These are phyloP conservation scores for Colletotrichum sp. DNA, from an alignment of 2,329 filamentous ascomycete species.

Conservation along the genomic window DNA sequence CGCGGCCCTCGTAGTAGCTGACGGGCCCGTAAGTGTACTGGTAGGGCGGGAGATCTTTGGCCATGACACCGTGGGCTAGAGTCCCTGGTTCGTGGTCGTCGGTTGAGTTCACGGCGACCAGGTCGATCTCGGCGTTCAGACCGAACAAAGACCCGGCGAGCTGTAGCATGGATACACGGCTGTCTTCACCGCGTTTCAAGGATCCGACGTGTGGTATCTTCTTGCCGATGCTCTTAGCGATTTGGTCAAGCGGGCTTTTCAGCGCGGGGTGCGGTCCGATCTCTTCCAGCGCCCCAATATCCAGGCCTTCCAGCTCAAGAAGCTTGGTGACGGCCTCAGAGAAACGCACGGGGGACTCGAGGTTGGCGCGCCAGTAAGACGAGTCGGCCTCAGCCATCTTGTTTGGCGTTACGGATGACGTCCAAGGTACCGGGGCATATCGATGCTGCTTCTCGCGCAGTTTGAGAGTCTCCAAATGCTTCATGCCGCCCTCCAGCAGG, in stretches of 20 bases:
- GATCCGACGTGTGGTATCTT: not conserved
- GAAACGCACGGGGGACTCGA: not conserved
- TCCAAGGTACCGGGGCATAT: not conserved
- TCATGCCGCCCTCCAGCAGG: not conserved
- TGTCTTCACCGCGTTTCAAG: not conserved
- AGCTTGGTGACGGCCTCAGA: not conserved
- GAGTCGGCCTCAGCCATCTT: not conserved
- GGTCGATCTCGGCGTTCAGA: not conserved
- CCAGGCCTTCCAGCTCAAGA: not conserved
- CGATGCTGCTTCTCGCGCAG: not conserved
- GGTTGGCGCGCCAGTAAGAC: not conserved
- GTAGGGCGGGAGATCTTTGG: not conserved
- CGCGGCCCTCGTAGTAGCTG: not conserved
- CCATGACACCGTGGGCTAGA: rapidly evolving
- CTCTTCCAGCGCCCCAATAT: not conserved
- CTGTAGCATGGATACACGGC: not conserved
- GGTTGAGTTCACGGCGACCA: not conserved
- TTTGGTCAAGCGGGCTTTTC: not conserved
- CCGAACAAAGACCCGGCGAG: not conserved
- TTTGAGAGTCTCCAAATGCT: not conserved
- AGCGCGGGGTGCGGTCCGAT: not conserved
- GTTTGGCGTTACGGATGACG: not conserved
- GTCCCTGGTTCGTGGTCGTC: not conserved
- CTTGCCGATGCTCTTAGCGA: not conserved
- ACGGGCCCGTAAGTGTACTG: not conserved